These are phyloP conservation scores for Cajanus cajan DNA, from an alignment of 306 rosid species.

Conservation along the genomic window DNA sequence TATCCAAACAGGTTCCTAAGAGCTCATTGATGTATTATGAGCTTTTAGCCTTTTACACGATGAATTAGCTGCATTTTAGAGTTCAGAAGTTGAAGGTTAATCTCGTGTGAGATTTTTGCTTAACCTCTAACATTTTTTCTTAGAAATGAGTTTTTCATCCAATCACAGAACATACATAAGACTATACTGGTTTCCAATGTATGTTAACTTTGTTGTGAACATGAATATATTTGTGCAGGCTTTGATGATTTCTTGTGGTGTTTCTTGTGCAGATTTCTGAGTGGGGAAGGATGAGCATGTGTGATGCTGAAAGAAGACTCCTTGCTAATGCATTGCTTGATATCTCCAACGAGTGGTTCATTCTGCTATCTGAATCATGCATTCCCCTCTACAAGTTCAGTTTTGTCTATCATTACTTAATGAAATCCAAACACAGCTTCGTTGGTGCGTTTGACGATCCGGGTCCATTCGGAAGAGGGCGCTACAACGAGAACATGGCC, in stretches of 20 bases:
- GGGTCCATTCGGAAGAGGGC: conserved; percentile 88
- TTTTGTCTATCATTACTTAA: conserved; percentile 52
- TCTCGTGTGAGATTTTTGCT: not conserved
- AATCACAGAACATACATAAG: not conserved
- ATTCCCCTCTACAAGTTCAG: conserved; percentile 78
- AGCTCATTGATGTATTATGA: not conserved
- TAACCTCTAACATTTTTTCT: not conserved
- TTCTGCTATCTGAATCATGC: conserved; percentile 92
- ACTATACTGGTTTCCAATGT: not conserved
- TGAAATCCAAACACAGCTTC: conserved; percentile 70
- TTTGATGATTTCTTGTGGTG: not conserved
- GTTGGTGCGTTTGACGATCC: conserved; percentile 81
- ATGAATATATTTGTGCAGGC: too few relatives aligned
- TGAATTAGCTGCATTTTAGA: conserved; percentile 2
- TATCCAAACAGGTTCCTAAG: too few relatives aligned
- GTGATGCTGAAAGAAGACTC: conserved; percentile 94
- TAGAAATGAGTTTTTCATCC: not conserved
- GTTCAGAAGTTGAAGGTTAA: not conserved
- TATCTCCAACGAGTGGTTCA: conserved; percentile 76
- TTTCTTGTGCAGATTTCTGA: conserved; percentile 62
- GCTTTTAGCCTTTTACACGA: not conserved
- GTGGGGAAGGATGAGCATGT: conserved; percentile 98
- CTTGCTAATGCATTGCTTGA: conserved; percentile 91
- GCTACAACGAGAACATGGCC: conserved; percentile 68
- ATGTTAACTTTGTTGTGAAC: not conserved